Evolutionary conservation across 306 rosid species (phyloP).

Genomic region (Castanospermum australe): DNA sequence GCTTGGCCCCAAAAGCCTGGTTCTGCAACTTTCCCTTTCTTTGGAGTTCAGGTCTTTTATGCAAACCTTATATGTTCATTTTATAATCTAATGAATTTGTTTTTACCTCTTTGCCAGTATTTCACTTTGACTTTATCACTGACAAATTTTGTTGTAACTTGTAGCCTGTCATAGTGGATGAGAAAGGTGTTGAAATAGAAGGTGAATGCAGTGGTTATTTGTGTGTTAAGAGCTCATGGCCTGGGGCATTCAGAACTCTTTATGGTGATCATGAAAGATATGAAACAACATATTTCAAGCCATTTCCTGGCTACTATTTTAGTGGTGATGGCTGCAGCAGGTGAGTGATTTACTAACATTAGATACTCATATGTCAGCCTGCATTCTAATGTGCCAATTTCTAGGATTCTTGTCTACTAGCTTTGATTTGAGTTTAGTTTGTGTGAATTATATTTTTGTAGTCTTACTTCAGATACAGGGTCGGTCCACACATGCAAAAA

Average conservation of each 20-base stretch:
- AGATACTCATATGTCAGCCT: constrained; percentile 6
- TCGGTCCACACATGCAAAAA: background rate
- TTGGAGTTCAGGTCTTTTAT: constrained; percentile 84
- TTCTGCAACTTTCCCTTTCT: constrained; percentile 97
- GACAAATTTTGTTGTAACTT: constrained; percentile 30
- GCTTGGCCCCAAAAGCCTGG: constrained; percentile 99
- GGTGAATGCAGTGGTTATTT: constrained; percentile 95
- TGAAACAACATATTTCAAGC: constrained; percentile 94
- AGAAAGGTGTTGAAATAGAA: constrained; percentile 87
- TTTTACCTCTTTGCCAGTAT: background rate
- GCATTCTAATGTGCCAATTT: background rate
- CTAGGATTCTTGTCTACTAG: background rate
- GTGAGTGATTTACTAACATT: constrained; percentile 38
- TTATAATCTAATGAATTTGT: constrained; percentile 10
- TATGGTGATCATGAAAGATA: constrained; percentile 97
- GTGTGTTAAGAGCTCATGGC: constrained; percentile 91
- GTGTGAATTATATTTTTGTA: constrained; percentile 1
- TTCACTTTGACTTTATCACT: constrained; percentile 17
- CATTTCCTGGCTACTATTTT: constrained; percentile 94
- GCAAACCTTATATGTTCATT: constrained; percentile 4
- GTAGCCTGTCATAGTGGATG: constrained; percentile 91
- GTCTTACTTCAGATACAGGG: background rate
- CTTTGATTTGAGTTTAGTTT: constrained; percentile 12
- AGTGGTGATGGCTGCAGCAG: constrained; percentile 98
- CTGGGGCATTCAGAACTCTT: constrained; percentile 97